Conservation (phyloP, 129 eudicot genomes). For the Flaveria sonorensis region DNA sequence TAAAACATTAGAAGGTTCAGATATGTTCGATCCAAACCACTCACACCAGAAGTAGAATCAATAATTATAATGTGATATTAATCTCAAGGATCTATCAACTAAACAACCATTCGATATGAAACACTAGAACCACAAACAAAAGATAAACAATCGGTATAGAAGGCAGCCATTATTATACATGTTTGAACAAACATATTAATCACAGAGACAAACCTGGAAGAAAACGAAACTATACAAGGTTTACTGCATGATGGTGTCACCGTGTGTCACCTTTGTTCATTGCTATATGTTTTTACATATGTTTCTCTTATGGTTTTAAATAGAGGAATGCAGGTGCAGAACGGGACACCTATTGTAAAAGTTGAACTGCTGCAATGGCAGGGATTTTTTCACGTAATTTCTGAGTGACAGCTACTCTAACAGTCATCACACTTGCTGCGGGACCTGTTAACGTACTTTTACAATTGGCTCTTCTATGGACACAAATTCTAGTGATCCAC, state of each 20-base stretch:
- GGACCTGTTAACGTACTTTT: conserved; percentile 90
- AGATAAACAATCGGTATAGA: not conserved
- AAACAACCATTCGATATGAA: conserved; percentile 12
- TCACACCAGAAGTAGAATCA: not conserved
- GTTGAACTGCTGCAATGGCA: conserved; percentile 92
- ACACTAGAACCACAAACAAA: conserved; percentile 11
- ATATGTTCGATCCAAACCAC: not conserved
- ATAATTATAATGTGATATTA: not conserved
- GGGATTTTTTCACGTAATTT: conserved; percentile 95
- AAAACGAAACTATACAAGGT: conserved; percentile 29
- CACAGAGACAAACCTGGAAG: conserved; percentile 21
- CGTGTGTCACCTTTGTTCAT: conserved; percentile 15
- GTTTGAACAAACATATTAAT: conserved; percentile 19
- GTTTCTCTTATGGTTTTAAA: conserved; percentile 22
- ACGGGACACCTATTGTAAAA: conserved; percentile 44
- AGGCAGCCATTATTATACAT: conserved; percentile 13
- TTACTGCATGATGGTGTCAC: conserved; percentile 12
- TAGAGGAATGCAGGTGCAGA: conserved; percentile 2
- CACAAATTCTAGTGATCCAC: conserved; percentile 81
- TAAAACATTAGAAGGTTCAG: not conserved
- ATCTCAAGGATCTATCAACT: not conserved
- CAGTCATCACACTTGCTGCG: conserved; percentile 96
- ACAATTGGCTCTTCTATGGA: conserved; percentile 92
- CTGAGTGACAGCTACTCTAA: conserved; percentile 91
- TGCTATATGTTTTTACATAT: conserved; percentile 20